Conservation (phyloP, 225 moss, liverwort and hornwort genomes). For the Neckera pumila region DNA sequence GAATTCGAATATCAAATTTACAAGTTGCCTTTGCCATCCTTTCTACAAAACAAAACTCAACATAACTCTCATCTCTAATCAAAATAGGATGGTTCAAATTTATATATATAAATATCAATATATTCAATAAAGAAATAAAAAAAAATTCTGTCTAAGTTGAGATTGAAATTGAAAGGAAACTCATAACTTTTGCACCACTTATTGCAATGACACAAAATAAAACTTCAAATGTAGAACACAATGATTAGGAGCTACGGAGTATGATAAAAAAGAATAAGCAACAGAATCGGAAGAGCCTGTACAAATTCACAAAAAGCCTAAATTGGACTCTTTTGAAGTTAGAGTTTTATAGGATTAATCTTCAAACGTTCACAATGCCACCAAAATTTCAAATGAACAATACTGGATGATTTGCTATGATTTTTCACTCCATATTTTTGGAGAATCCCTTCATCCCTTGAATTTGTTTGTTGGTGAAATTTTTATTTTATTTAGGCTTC, state of each 20-base stretch:
- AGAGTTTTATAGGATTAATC: not conserved
- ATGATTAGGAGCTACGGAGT: not conserved
- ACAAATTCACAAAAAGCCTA: not conserved
- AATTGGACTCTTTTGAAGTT: not conserved
- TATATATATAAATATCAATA: not conserved
- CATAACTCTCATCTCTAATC: not conserved
- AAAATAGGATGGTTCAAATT: not conserved
- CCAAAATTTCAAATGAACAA: not conserved
- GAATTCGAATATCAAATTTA: not conserved
- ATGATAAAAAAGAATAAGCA: not conserved
- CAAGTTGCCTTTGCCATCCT: not conserved
- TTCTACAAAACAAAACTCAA: not conserved
- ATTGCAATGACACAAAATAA: not conserved
- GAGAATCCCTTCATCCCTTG: not conserved
- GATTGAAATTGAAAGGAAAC: not conserved
- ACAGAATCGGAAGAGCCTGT: not conserved
- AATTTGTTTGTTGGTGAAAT: not conserved
- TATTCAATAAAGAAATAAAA: not conserved
- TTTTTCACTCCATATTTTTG: not conserved
- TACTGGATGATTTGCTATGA: not conserved
- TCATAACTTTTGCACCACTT: not conserved
- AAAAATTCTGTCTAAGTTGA: fast-evolving
- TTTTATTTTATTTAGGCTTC: not conserved
- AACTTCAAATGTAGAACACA: not conserved
- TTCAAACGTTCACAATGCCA: not conserved